These are phyloP conservation scores for Zymoseptoria passerinii DNA, from an alignment of 2,329 filamentous ascomycete genomes.

Conservation along the genomic window DNA sequence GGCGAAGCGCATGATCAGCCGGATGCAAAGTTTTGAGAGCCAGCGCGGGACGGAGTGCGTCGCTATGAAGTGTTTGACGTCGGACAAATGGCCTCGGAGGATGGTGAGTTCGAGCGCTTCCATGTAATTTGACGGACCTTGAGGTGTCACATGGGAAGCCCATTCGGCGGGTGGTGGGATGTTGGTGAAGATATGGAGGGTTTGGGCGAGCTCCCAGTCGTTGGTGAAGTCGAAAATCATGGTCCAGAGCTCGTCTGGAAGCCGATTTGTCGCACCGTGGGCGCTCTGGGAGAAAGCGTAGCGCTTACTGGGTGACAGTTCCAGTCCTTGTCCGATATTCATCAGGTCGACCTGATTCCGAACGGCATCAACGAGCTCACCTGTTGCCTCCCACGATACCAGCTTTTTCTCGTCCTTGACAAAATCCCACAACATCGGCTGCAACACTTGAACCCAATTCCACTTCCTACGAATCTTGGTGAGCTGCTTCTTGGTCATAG, in stretches of 20 bases:
- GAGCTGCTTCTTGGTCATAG: slow-evolving; percentile 78
- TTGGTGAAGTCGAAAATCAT: slow-evolving; percentile 75
- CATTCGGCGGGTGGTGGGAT: slow-evolving; percentile 66
- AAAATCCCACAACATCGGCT: slow-evolving; percentile 76
- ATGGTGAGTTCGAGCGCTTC: slow-evolving; percentile 79
- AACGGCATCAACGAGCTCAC: slow-evolving; percentile 64
- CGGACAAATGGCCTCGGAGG: slow-evolving; percentile 59
- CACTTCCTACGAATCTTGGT: slow-evolving; percentile 75
- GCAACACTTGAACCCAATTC: slow-evolving; percentile 76
- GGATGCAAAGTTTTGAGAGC: slow-evolving; percentile 72
- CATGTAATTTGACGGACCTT: slow-evolving; percentile 63
- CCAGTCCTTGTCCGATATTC: slow-evolving; percentile 63
- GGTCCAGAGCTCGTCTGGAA: slow-evolving; percentile 84
- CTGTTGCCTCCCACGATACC: slow-evolving; percentile 51
- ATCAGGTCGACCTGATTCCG: slow-evolving; percentile 70
- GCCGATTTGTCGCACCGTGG: slow-evolving; percentile 28
- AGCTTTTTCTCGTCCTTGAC: slow-evolving; percentile 41
- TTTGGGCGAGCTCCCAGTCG: slow-evolving; percentile 85
- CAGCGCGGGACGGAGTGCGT: slow-evolving; percentile 60
- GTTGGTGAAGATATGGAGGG: slow-evolving; percentile 71
- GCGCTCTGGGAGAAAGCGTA: slow-evolving; percentile 29
- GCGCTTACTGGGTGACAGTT: slow-evolving; percentile 33
- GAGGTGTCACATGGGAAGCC: slow-evolving; percentile 54
- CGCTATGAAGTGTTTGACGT: slow-evolving; percentile 65
- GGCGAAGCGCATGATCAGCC: slow-evolving; percentile 85